Conservation (phyloP, 208 protist genomes). For the Trypanosoma brucei region DNA sequence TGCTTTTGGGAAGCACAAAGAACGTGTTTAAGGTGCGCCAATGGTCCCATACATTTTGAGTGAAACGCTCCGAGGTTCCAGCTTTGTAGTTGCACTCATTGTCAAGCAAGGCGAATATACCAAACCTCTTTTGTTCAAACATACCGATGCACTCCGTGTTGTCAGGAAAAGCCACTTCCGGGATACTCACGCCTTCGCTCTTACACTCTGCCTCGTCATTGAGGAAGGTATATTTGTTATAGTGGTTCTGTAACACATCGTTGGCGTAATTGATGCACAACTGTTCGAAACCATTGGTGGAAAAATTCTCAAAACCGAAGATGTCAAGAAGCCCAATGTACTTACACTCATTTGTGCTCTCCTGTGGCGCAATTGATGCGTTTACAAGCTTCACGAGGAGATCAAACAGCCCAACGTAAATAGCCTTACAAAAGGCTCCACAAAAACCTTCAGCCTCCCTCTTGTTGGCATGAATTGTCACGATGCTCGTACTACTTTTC, state of each 20-base stretch:
- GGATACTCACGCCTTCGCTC: slow-evolving; percentile 70
- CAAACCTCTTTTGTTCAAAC: slow-evolving; percentile 69
- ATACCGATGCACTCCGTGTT: slow-evolving; percentile 86
- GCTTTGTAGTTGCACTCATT: slow-evolving; percentile 83
- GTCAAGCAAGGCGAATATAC: slow-evolving; percentile 90
- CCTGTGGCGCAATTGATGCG: slow-evolving; percentile 57
- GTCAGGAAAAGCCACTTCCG: slow-evolving; percentile 81
- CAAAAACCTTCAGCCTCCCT: slow-evolving; percentile 73
- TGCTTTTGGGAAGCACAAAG: slow-evolving; percentile 84
- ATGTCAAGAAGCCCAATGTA: slow-evolving; percentile 96
- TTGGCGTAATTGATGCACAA: slow-evolving; percentile 98
- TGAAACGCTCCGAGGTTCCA: slow-evolving; percentile 67
- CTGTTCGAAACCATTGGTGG: slow-evolving; percentile 95
- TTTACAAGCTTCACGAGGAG: slow-evolving; percentile 87
- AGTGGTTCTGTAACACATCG: slow-evolving; percentile 96
- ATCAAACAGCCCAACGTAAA: slow-evolving; percentile 89
- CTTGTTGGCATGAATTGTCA: slow-evolving; percentile 73
- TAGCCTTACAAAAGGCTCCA: slow-evolving; percentile 86
- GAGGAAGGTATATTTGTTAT: slow-evolving; percentile 95
- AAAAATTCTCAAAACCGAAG: slow-evolving; percentile 96
- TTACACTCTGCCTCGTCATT: slow-evolving; percentile 92
- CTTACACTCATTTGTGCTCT: slow-evolving; percentile 41
- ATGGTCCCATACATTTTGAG: slow-evolving; percentile 65
- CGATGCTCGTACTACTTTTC: slow-evolving; percentile 62
- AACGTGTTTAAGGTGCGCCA: slow-evolving; percentile 50